Evolutionary conservation across 2,329 filamentous ascomycete genomes (phyloP), one percentile per base, ranked within the genome.

Genomic region (Drechslera avenae): DNA sequence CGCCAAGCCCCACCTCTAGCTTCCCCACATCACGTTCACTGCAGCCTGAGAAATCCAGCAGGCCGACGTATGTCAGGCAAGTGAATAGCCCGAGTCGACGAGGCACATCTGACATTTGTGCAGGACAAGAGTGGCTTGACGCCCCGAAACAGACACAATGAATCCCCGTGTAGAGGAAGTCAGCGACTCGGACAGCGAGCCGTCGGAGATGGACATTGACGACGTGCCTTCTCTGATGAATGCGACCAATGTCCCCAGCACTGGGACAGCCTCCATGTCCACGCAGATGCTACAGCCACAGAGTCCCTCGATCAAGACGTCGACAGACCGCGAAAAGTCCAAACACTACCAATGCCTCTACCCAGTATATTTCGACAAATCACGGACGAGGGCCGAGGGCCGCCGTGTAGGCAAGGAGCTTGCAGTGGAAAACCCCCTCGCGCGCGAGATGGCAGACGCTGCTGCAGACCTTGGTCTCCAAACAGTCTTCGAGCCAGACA

Each of bases 131-230:
- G 32, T 19, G 19, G 31, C 17, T 39, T 30, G 31, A 12, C 33
- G 32, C 21, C 34, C 34, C 35, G 26, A 13, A 7, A 37, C 10
- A 23, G 34, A 14, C 60, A 57, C 54, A 26, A 72, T 73, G 69
- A 73, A 94, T 79, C 86, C 92, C 53, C 87, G 88, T 55, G 87
- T 97, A 74, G 94, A 99, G 82, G 94, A 97, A 76, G 87, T 97
- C 57, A 90, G 87, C 53, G 91, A 95, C 79, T 86, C 83, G 73
- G 88, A 90, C 75, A 81, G 81, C 61, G 86, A 84, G 52, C 77
- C 81, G 62, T 90, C 89, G 12, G 75, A 75, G 60, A 75, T 76
- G 61, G 93, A 97, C 77, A 91, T 93, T 45, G 89, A 91, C 58
- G 91, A 96, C 76, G 88, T 87, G 74, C 89, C 92, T 66, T 78